Evolutionary conservation across 306 rosid genomes (phyloP).

Genomic region (Hippophae tibetana): DNA sequence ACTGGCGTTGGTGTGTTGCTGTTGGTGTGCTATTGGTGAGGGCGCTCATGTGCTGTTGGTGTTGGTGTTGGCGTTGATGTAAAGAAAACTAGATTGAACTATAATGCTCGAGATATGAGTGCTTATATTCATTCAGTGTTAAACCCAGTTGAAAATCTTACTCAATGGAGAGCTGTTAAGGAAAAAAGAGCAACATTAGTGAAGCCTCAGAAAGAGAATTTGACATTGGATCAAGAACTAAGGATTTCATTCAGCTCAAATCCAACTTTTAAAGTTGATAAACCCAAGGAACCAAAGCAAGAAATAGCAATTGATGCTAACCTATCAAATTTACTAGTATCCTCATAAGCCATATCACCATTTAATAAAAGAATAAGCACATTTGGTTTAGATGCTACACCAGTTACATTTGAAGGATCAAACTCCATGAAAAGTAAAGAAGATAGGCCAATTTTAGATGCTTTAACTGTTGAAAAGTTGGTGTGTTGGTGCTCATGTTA

Average conservation of each 20-base stretch:
- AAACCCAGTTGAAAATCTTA: slow-evolving; percentile 71
- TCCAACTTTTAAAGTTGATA: slow-evolving; percentile 24
- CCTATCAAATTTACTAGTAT: slow-evolving; percentile 76
- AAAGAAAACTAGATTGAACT: slow-evolving; percentile 29
- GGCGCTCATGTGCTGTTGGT: too few species aligned
- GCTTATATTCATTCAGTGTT: slow-evolving; percentile 67
- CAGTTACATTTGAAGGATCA: slow-evolving; percentile 49
- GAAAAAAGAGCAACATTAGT: slow-evolving; percentile 27
- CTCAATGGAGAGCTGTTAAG: slow-evolving; percentile 70
- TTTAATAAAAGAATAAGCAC: slow-evolving; percentile 24
- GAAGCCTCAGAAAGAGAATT: slow-evolving; percentile 58
- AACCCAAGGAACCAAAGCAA: slow-evolving; percentile 33
- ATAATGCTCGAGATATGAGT: slow-evolving; percentile 55
- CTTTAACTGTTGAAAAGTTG: slow-evolving; percentile 72
- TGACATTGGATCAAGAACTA: not conserved
- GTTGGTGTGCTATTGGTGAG: too few species aligned
- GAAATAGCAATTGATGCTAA: slow-evolving; percentile 75
- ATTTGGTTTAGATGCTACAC: slow-evolving; percentile 17
- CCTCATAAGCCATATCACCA: slow-evolving; percentile 34
- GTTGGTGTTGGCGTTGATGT: not conserved
- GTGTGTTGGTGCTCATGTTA: too few species aligned
- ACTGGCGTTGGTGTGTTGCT: too few species aligned
- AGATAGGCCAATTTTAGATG: slow-evolving; percentile 85
- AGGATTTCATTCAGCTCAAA: slow-evolving; percentile 26
- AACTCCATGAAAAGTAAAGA: slow-evolving; percentile 49